Conservation (phyloP, 164 flowering plant species). For the Tetracentron sinense region DNA sequence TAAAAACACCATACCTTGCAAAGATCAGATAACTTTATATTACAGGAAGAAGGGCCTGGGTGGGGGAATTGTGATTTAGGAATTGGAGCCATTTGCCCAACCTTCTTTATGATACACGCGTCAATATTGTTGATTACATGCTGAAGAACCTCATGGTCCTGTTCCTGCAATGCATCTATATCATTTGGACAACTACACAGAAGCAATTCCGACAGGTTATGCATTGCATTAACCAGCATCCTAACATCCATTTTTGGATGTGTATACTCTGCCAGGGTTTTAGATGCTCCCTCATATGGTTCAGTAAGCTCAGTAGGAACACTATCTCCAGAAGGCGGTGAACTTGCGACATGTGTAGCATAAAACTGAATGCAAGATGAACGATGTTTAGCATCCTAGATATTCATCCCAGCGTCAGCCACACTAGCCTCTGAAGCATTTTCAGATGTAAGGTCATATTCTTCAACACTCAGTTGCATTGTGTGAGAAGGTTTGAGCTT, state of each 20-base stretch:
- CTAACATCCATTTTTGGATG: conserved; percentile 26
- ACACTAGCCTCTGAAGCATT: neutral
- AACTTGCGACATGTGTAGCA: too few species aligned
- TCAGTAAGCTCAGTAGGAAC: too few species aligned
- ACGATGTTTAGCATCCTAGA: too few species aligned
- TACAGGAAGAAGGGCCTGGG: conserved; percentile 6
- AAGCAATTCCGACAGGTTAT: conserved; percentile 52
- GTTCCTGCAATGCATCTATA: conserved; percentile 24
- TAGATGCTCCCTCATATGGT: too few species aligned
- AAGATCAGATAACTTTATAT: neutral
- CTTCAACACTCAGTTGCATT: conserved; percentile 11
- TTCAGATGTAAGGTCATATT: conserved; percentile 9
- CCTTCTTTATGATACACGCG: conserved; percentile 23
- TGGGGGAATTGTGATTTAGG: conserved; percentile 12
- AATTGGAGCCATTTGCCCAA: conserved; percentile 2
- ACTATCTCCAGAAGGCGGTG: too few species aligned
- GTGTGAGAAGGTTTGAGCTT: conserved; percentile 7
- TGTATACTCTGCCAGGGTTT: too few species aligned
- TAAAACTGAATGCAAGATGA: too few species aligned
- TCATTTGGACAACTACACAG: conserved; percentile 26
- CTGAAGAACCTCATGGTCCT: conserved; percentile 34
- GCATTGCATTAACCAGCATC: conserved; percentile 35
- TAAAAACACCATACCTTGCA: too few species aligned
- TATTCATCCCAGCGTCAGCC: too few species aligned
- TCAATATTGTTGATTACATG: conserved; percentile 37